Conservation (phyloP, 1,284 basidiomycete species). For the Ceratobasidium sp. region DNA sequence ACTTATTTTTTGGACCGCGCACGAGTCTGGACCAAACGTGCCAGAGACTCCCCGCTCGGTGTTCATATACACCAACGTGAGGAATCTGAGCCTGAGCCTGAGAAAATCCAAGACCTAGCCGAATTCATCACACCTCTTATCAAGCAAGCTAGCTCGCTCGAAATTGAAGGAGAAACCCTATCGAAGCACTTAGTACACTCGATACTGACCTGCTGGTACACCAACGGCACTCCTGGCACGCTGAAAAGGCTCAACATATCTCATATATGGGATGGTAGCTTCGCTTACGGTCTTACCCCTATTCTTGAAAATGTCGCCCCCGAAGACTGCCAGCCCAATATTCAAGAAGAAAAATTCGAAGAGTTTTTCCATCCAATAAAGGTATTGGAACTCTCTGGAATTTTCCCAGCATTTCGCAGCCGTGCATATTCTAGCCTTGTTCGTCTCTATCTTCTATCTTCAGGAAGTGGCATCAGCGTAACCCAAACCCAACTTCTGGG, state of each 20-base stretch:
- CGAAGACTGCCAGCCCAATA: not conserved
- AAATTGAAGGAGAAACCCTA: not conserved
- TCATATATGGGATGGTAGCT: not conserved
- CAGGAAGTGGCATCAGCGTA: not conserved
- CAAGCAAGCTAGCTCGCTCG: not conserved
- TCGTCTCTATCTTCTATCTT: not conserved
- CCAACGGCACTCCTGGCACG: conserved; percentile 4
- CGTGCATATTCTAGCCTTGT: not conserved
- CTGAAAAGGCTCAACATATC: not conserved
- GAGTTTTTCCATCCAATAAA: not conserved
- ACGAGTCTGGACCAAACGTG: not conserved
- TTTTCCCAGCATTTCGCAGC: not conserved
- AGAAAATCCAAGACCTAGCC: not conserved
- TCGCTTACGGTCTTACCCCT: not conserved
- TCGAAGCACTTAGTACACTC: not conserved
- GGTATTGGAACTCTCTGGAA: not conserved
- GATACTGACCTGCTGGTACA: not conserved
- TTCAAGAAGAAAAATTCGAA: not conserved
- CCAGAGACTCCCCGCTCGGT: not conserved
- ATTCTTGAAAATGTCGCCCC: not conserved
- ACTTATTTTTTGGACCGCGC: not conserved
- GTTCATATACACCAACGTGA: not conserved
- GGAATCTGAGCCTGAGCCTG: not conserved
- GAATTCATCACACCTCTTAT: not conserved
- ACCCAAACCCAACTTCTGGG: not conserved